Base-by-base conservation (phyloP, 768 basidiomycete species). In the Daedalea quercina region DNA sequence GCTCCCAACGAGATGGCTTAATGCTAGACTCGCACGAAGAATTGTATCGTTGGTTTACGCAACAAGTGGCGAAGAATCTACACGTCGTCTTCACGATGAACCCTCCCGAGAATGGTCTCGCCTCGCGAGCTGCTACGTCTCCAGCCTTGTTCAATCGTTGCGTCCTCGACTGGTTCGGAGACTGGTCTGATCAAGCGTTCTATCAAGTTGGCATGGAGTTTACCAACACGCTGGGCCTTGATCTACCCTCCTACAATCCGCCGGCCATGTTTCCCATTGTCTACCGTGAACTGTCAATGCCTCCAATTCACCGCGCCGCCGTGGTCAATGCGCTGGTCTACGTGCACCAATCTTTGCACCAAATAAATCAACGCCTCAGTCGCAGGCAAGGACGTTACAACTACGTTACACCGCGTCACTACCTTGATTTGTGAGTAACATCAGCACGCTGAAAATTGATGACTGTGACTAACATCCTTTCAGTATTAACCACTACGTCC, bases 1-100 rank as follows among this genome's bases (percentile, higher is more conserved):
- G 96, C 4, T 96, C 96, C n/a, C 94, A 97, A 65, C 84, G 96
- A 13, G 96, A 99, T 58, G 96, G 96, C 11, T 74, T 97, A 26
- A 98, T 99, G 93, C 76, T 99, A 9, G 96, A 98, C 70, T 95
- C 94, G 31, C 94, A 89, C 51, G 96, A 99, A 62, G 96, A 99
- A 66, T 76, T 99, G 1, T 97, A 99, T 68, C 84, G 87, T 42
- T 99, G 96, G 96, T 99, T 98, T 70, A 98, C 96, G 3, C 87
- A 91, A 57, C 96, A 99, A 70, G 95, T 98, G 40, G 94, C 96
- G 8, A 90, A 92, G 68, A 98, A 99, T 68, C 75, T 99, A 1
- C 96, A 99, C 62, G 95, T 98, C 31, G 96, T 98, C 9, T 99
- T 98, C 73, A 98, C 95, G 17, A 98, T 98, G 95, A 98, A 97